Evolutionary conservation across 2,329 filamentous ascomycete species (phyloP), one percentile per base, ranked within the genome.

Genomic region (Bertia moriformis): DNA sequence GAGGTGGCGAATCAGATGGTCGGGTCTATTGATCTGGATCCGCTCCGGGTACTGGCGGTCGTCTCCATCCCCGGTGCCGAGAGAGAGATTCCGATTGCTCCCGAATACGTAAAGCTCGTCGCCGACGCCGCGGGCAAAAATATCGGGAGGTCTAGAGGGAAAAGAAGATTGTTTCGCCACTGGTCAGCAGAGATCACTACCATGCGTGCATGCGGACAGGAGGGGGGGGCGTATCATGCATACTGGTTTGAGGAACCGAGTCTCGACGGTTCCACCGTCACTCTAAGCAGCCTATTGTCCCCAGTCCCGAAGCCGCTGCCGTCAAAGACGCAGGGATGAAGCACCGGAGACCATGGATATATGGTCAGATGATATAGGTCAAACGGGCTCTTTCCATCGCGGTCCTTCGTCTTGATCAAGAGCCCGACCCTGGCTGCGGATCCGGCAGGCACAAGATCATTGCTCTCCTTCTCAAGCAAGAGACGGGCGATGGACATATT

Each of bases 91-190:
- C 52, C 91, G 93, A 60, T 95, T 98, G 59, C 88, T 96, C 38
- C 91, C 91, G 58, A 96, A 95, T 1, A 86, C 81, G 51, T 86
- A 96, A 1, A 95, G 63, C 52, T 98, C 91, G 50, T 94, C 85
- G 5, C 86, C 89, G 17, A 64, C 56, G n/a, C n/a, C n/a, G n/a
- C n/a, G n/a, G n/a, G n/a, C n/a, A n/a, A n/a, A n/a, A n/a, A n/a
- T n/a, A n/a, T n/a, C n/a, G n/a, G n/a, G n/a, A n/a, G n/a, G n/a
- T n/a, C n/a, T n/a, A n/a, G n/a, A n/a, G n/a, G n/a, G n/a, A n/a
- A n/a, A n/a, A n/a, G n/a, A n/a, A n/a, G n/a, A n/a, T n/a, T n/a
- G n/a, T n/a, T n/a, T n/a, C n/a, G n/a, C n/a, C n/a, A n/a, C n/a
- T n/a, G n/a, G n/a, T n/a, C n/a, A n/a, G n/a, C n/a, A n/a, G n/a